phyloP scores from a whole-genome alignment of 345 rosid species.

The Bruguiera sexangula region DNA sequence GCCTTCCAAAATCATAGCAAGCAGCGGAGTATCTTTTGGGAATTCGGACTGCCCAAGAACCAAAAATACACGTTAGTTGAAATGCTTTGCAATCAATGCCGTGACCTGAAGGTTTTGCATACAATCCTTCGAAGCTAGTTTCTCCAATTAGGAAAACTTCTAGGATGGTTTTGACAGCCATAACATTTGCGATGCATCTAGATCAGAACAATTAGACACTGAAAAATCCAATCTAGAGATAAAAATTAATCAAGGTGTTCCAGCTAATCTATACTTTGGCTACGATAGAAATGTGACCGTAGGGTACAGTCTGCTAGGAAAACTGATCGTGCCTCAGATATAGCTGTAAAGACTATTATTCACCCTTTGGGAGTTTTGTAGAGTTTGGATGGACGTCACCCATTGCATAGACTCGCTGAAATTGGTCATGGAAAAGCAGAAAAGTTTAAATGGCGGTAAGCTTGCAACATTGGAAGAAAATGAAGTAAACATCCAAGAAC shows the following conservation, averaged over 20 bases:
- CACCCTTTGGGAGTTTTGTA: slow-evolving; percentile 88
- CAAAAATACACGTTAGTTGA: slow-evolving; percentile 25
- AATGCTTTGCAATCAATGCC: not conserved
- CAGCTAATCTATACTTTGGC: not conserved
- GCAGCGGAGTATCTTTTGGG: slow-evolving; percentile 68
- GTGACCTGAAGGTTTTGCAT: not conserved
- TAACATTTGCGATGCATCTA: not conserved
- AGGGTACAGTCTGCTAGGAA: not conserved
- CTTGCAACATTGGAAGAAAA: slow-evolving; percentile 7
- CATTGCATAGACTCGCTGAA: slow-evolving; percentile 73
- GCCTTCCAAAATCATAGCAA: slow-evolving; percentile 79
- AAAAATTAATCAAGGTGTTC: not conserved
- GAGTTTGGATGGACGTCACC: slow-evolving; percentile 82
- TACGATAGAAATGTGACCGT: not conserved
- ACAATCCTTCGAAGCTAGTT: not conserved
- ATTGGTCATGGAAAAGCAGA: slow-evolving; percentile 7
- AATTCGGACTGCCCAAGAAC: slow-evolving; percentile 63
- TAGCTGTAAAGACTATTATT: slow-evolving; percentile 58
- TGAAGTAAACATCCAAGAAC: not conserved
- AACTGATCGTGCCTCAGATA: slow-evolving; percentile 55
- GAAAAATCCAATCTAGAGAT: not conserved
- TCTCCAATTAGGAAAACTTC: not conserved
- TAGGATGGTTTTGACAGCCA: not conserved
- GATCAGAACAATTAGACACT: not conserved
- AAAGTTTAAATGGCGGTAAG: slow-evolving; percentile 5